These are phyloP conservation scores for Microbotryum lychnidis-dioicae DNA, from an alignment of 1,284 basidiomycete genomes.

Conservation along the genomic window DNA sequence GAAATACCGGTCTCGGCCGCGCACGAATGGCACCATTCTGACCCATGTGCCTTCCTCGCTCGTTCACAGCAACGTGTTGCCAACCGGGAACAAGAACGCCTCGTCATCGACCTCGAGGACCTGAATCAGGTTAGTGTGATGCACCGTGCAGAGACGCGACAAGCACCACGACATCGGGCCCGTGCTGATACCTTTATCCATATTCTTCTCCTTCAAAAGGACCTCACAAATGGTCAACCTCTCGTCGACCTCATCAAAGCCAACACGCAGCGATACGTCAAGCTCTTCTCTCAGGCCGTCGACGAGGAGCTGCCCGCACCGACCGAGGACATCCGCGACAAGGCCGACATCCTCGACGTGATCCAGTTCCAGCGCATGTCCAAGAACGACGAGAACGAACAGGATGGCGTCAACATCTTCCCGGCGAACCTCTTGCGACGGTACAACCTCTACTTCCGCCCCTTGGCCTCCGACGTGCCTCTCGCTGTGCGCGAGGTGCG, in stretches of 20 bases:
- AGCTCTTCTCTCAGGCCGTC: slow-evolving; percentile 81
- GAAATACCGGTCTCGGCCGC: no score
- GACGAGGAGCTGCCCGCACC: slow-evolving; percentile 80
- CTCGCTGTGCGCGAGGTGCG: slow-evolving; percentile 88
- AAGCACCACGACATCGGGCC: not conserved
- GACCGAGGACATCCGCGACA: slow-evolving; percentile 74
- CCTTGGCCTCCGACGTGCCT: slow-evolving; percentile 57
- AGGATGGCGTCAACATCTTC: slow-evolving; percentile 54
- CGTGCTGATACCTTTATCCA: not conserved
- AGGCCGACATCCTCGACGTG: slow-evolving; percentile 77
- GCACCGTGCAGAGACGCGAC: slow-evolving; percentile 2
- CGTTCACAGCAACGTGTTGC: slow-evolving; percentile 72
- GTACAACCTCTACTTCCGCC: slow-evolving; percentile 93
- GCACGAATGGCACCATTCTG: no score
- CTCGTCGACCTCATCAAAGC: slow-evolving; percentile 66
- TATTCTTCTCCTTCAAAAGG: slow-evolving; percentile 46
- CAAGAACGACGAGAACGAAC: slow-evolving; percentile 69
- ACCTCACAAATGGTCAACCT: slow-evolving; percentile 53
- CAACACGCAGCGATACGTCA: slow-evolving; percentile 85
- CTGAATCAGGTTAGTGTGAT: slow-evolving; percentile 36
- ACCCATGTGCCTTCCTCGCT: no score
- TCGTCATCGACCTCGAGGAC: slow-evolving; percentile 42
- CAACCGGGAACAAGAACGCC: slow-evolving; percentile 79
- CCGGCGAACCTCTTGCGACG: slow-evolving; percentile 83
- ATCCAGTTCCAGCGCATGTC: slow-evolving; percentile 87